Evolutionary conservation across 495 filamentous ascomycete genomes (phyloP).

Genomic region (Xylaria longipes): DNA sequence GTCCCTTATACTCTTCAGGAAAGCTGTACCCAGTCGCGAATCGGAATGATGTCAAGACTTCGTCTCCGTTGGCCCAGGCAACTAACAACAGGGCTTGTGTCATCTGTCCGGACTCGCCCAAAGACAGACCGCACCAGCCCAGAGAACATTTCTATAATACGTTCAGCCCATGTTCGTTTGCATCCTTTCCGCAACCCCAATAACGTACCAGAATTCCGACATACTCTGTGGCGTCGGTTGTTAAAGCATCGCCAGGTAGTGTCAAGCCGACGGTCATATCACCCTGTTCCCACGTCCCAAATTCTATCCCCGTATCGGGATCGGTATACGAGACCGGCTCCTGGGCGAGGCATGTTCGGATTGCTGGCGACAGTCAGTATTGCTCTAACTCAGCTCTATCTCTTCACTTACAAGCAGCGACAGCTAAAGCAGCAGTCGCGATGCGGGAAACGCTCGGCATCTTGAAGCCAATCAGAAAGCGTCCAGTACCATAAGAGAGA

Average conservation of each 20-base stretch:
- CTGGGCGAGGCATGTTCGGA: slow-evolving; percentile 37
- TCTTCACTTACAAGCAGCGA: slow-evolving; percentile 35
- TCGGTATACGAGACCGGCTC: slow-evolving; percentile 47
- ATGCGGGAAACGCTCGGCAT: slow-evolving; percentile 40
- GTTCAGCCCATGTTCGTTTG: slow-evolving; percentile 16
- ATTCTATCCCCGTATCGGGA: slow-evolving; percentile 48
- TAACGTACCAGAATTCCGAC: slow-evolving; percentile 60
- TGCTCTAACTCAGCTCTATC: neutral
- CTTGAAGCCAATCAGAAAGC: slow-evolving; percentile 38
- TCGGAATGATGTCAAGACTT: slow-evolving; percentile 63
- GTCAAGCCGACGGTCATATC: slow-evolving; percentile 60
- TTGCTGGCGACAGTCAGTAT: slow-evolving; percentile 31
- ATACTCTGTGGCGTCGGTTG: slow-evolving; percentile 61
- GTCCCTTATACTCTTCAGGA: slow-evolving; percentile 65
- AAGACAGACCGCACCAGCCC: slow-evolving; percentile 66
- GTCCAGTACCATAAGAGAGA: slow-evolving; percentile 37
- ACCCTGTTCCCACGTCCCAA: slow-evolving; percentile 47
- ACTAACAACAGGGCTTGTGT: slow-evolving; percentile 63
- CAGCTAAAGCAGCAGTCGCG: slow-evolving; percentile 41
- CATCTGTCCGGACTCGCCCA: slow-evolving; percentile 61
- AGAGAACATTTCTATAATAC: slow-evolving; percentile 38
- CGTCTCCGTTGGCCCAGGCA: slow-evolving; percentile 59
- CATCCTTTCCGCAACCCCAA: neutral
- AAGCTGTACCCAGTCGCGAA: slow-evolving; percentile 64
- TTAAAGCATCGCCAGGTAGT: slow-evolving; percentile 59